Evolutionary conservation across 176 grass and related monocot genomes (phyloP).

Genomic region (Eleusine indica): DNA sequence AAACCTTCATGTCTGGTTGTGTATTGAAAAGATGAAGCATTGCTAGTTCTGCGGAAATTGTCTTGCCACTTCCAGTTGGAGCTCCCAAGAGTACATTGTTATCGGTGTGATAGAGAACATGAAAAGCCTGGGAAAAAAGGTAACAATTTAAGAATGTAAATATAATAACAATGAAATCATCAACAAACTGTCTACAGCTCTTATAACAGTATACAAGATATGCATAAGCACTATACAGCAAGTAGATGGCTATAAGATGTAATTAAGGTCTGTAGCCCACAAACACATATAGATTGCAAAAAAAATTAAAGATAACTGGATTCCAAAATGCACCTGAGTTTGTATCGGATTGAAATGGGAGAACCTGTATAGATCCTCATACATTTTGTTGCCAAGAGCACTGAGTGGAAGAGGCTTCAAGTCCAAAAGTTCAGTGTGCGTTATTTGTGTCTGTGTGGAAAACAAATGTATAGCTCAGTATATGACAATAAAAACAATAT

Average conservation of each 20-base stretch:
- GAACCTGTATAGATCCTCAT: conserved; percentile 81
- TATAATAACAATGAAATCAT: conserved; percentile 21
- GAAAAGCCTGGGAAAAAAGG: conserved; percentile 71
- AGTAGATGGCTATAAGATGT: conserved; percentile 12
- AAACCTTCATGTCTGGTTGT: conserved; percentile 93
- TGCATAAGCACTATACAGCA: conserved; percentile 29
- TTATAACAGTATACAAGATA: background rate
- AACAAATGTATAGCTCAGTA: conserved; percentile 37
- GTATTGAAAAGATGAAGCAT: conserved; percentile 97
- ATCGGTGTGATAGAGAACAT: conserved; percentile 88
- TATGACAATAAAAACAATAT: conserved; percentile 4
- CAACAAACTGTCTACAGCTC: conserved; percentile 2
- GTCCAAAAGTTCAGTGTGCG: conserved; percentile 96
- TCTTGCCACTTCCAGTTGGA: conserved; percentile 97
- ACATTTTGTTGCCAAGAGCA: conserved; percentile 72
- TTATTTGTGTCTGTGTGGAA: conserved; percentile 77
- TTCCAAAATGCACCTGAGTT: conserved; percentile 70
- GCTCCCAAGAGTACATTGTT: conserved; percentile 94
- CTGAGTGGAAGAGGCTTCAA: conserved; percentile 92
- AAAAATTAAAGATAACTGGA: conserved; percentile 25
- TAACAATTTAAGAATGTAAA: conserved; percentile 11
- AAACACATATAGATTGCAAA: conserved; percentile 32
- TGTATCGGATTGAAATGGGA: conserved; percentile 99
- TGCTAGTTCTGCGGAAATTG: conserved; percentile 93
- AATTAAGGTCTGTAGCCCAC: conserved; percentile 23